Evolutionary conservation across 257 asterid species (phyloP).

Genomic region (Leptodermis oblonga): DNA sequence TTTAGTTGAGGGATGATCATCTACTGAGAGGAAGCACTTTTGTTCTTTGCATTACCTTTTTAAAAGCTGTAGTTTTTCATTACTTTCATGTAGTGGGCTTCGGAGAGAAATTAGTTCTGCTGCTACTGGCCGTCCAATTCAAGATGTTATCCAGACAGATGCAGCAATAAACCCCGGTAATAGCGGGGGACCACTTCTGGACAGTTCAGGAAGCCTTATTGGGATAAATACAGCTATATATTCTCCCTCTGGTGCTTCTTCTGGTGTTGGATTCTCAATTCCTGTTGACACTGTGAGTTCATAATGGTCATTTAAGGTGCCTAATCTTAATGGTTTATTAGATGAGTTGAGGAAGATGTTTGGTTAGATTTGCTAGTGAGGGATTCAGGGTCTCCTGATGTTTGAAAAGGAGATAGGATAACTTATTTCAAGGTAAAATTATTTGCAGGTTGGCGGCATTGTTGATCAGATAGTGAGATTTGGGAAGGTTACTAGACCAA

Average conservation of each 20-base stretch:
- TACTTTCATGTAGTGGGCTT: conserved; percentile 61
- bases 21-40: not conserved
- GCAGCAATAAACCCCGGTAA: conserved; percentile 99
- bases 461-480: conserved; percentile 90
- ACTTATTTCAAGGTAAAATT: not conserved
- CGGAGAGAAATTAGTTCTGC: conserved; percentile 97
- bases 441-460: conserved; percentile 78
- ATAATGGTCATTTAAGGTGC: not conserved
- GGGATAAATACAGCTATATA: conserved; percentile 99
- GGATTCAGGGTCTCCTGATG: not conserved
- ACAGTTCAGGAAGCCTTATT: conserved; percentile 90
- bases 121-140: conserved; percentile 98
- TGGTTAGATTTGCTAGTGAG: not conserved
- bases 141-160: conserved; percentile 98
- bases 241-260: conserved; percentile 99
- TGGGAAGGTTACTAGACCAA: conserved; percentile 95
- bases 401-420: conserved; percentile 5
- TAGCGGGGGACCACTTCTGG: conserved; percentile 99
- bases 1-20: not conserved
- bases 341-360: not conserved
- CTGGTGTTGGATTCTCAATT: conserved; percentile 99
- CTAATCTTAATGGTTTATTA: not conserved
- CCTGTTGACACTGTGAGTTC: conserved; percentile 96
- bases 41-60: not conserved
- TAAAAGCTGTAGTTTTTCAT: not conserved